Evolutionary conservation across 352 stramenopile species (phyloP).

Genomic region (Pythium oligandrum): DNA sequence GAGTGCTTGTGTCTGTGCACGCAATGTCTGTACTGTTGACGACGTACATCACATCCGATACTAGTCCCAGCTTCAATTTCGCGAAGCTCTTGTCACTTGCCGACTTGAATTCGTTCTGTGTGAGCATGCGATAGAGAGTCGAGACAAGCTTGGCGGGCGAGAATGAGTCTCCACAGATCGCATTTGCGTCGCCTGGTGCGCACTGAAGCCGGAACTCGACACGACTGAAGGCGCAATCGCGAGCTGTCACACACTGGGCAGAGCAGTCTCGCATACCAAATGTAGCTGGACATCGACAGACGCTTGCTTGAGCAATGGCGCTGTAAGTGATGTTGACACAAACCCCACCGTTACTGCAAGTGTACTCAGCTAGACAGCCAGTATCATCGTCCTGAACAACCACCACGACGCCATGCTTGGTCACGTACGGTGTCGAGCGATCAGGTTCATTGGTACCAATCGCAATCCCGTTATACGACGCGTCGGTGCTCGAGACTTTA

Average conservation of each 20-base stretch:
- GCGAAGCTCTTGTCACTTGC: constrained; percentile 32
- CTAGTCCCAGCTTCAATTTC: constrained; percentile 26
- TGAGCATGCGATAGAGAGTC: constrained; percentile 56
- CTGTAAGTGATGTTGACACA: constrained; percentile 31
- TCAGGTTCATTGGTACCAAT: constrained; percentile 50
- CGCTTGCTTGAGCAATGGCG: constrained; percentile 1
- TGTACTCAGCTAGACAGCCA: constrained; percentile 53
- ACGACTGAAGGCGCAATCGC: constrained; percentile 48
- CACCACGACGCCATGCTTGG: constrained; percentile 34
- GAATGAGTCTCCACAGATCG: constrained; percentile 39
- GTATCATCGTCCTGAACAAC: constrained; percentile 65
- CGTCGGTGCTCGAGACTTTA: constrained; percentile 27
- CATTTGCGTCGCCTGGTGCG: constrained; percentile 9
- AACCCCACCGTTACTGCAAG: constrained; percentile 37
- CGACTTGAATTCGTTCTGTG: constrained; percentile 21
- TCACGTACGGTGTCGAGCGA: constrained; percentile 20
- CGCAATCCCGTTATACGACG: constrained; percentile 38
- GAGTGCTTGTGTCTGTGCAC: constrained; percentile 21
- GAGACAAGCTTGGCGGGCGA: constrained; percentile 31
- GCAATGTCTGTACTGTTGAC: constrained; percentile 38
- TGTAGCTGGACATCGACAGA: constrained; percentile 38
- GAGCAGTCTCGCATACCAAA: constrained; percentile 64
- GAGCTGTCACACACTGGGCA: constrained; percentile 27
- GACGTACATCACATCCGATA: constrained; percentile 46
- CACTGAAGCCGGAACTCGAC: constrained; percentile 37